phyloP scores from a whole-genome alignment of 345 rosid genomes.

The Kernera saxatilis region DNA sequence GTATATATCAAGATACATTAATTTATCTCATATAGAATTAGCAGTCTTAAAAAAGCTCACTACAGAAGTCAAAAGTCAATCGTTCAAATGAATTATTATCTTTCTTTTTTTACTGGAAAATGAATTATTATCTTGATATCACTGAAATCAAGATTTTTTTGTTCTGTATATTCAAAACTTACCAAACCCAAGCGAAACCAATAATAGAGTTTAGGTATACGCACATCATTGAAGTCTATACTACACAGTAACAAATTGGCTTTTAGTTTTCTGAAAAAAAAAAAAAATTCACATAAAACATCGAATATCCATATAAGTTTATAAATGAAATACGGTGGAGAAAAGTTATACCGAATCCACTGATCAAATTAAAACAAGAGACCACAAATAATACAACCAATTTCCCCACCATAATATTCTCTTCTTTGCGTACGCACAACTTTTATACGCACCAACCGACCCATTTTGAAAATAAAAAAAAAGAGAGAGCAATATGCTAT shows the following conservation, averaged over 20 bases:
- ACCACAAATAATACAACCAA: constrained; percentile 20
- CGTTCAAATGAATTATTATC: not conserved
- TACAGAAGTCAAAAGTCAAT: not conserved
- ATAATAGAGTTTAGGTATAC: constrained; percentile 16
- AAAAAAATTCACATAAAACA: not conserved
- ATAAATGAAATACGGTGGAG: not conserved
- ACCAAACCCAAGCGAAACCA: constrained; percentile 22
- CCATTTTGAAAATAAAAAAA: not conserved
- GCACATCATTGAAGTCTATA: not conserved
- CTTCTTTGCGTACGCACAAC: constrained; percentile 11
- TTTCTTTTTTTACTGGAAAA: no score
- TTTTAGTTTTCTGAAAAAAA: not conserved
- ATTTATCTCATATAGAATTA: not conserved
- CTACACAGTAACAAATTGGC: not conserved
- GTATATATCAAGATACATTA: not conserved
- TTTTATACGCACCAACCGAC: constrained; percentile 25
- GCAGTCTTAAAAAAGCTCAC: not conserved
- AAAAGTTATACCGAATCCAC: constrained; percentile 8
- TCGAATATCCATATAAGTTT: not conserved
- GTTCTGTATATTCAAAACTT: constrained; percentile 8
- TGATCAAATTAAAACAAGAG: not conserved
- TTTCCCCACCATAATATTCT: constrained; percentile 22
- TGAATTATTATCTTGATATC: not conserved
- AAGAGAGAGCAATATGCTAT: not conserved
- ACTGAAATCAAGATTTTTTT: not conserved